phyloP scores from a whole-genome alignment of 306 rosid genomes.

The Quercus variabilis region DNA sequence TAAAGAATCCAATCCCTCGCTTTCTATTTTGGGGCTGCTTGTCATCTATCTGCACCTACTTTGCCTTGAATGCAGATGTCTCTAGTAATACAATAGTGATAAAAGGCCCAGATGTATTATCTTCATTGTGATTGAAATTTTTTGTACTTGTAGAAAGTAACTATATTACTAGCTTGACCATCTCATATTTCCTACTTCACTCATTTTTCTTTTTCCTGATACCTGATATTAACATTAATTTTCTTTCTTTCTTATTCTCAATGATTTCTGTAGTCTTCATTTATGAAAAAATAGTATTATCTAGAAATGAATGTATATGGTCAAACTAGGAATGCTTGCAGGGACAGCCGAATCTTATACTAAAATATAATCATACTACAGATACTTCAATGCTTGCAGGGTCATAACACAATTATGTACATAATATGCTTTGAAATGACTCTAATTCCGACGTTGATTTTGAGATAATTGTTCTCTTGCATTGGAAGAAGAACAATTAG shows the following conservation, averaged over 20 bases:
- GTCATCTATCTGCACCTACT: neutral
- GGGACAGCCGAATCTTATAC: no score
- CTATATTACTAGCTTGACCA: neutral
- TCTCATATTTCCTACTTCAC: slow-evolving; percentile 3
- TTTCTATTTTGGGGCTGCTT: neutral
- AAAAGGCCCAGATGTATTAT: neutral
- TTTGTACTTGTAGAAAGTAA: neutral
- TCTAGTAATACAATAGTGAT: neutral
- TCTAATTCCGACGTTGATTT: no score
- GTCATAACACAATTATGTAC: no score
- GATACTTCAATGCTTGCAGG: no score
- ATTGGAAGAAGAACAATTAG: no score
- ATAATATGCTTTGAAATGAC: no score
- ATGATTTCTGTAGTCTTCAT: slow-evolving; percentile 5
- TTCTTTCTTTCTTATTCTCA: slow-evolving; percentile 6
- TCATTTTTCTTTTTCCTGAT: neutral
- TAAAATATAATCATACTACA: no score
- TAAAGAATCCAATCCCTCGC: neutral
- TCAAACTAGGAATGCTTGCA: no score
- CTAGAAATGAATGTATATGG: no score
- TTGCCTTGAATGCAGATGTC: neutral
- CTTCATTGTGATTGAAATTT: neutral
- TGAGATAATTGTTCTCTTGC: no score
- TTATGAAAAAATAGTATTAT: neutral
- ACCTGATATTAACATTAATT: neutral